These are phyloP conservation scores for Asparagopsis taxiformis DNA, from an alignment of 31 red algal genomes.

Conservation along the genomic window DNA sequence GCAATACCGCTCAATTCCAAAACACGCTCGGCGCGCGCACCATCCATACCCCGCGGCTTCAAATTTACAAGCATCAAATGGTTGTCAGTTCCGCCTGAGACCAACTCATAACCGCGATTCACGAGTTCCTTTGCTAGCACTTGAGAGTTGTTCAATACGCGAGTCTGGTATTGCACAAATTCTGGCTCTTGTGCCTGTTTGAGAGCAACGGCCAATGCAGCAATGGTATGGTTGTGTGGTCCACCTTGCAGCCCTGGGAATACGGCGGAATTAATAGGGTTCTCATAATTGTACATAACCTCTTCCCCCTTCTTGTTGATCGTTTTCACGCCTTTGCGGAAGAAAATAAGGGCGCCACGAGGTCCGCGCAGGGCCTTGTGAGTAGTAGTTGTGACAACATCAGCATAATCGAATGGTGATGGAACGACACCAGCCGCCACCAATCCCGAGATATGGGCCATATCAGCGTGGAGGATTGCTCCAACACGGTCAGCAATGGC, in stretches of 20 bases:
- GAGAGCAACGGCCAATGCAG: slow-evolving; percentile 93
- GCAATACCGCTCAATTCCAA: slow-evolving; percentile 85
- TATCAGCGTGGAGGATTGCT: slow-evolving; percentile 92
- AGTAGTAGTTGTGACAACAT: slow-evolving; percentile 97
- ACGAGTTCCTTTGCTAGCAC: slow-evolving; percentile 69
- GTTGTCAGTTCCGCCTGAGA: slow-evolving; percentile 96
- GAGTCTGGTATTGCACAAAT: slow-evolving; percentile 83
- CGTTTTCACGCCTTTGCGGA: slow-evolving; percentile 77
- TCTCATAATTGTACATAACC: slow-evolving; percentile 93
- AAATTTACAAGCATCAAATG: slow-evolving; percentile 95
- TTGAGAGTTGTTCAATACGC: slow-evolving; percentile 89
- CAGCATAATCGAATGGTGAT: slow-evolving; percentile 90
- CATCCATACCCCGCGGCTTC: slow-evolving; percentile 76
- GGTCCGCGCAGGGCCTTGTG: slow-evolving; percentile 98
- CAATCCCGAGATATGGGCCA: slow-evolving; percentile 96
- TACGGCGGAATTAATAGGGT: slow-evolving; percentile 93
- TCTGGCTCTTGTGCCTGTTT: slow-evolving; percentile 84
- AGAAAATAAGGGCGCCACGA: slow-evolving; percentile 96
- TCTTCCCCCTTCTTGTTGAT: slow-evolving; percentile 85
- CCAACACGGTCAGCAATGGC: slow-evolving; percentile 86
- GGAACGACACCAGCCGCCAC: slow-evolving; percentile 93
- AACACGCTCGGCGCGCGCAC: slow-evolving; percentile 86
- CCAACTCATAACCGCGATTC: slow-evolving; percentile 64
- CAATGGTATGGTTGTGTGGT: slow-evolving; percentile 96
- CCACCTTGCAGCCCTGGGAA: slow-evolving; percentile 99